phyloP scores from a whole-genome alignment of 1,284 basidiomycete genomes.

The Irpex sp. region DNA sequence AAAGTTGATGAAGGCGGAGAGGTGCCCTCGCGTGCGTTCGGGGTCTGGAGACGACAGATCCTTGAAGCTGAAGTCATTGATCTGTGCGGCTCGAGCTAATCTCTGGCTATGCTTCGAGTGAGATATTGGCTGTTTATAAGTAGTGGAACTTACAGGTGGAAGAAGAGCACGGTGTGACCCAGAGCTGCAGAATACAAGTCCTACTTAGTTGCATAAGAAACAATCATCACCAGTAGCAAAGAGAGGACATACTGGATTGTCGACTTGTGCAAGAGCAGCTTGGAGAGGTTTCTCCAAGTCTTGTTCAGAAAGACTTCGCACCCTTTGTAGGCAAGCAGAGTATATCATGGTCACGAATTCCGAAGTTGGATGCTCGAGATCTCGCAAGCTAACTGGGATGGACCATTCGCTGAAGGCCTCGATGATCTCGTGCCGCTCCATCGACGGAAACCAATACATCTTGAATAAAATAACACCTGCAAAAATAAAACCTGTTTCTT shows the following conservation, averaged over 20 bases:
- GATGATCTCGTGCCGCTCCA: constrained; percentile 60
- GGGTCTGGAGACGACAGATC: constrained; percentile 75
- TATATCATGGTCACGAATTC: constrained; percentile 72
- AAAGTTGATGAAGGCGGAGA: constrained; percentile 91
- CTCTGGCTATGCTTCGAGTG: constrained; percentile 41
- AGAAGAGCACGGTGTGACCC: constrained; percentile 25
- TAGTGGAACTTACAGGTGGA: constrained; percentile 23
- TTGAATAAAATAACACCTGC: constrained; percentile 10
- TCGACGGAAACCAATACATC: constrained; percentile 54
- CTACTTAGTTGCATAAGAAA: constrained; percentile 12
- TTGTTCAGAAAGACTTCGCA: constrained; percentile 63
- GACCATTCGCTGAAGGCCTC: constrained; percentile 63
- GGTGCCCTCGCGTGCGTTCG: constrained; percentile 64
- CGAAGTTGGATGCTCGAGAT: constrained; percentile 64
- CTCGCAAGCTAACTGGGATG: constrained; percentile 60
- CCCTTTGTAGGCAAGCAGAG: constrained; percentile 64
- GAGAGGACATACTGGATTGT: constrained; percentile 33
- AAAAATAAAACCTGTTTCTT: neutral
- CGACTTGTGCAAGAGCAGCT: constrained; percentile 28
- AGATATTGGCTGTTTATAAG: neutral
- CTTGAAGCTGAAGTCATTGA: constrained; percentile 72
- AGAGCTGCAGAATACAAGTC: constrained; percentile 27
- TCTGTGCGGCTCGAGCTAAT: constrained; percentile 70
- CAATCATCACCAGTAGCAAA: neutral
- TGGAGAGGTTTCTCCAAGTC: constrained; percentile 49